phyloP scores from a whole-genome alignment of 1,139 yeast species.

The Blastobotrys aristatus region DNA sequence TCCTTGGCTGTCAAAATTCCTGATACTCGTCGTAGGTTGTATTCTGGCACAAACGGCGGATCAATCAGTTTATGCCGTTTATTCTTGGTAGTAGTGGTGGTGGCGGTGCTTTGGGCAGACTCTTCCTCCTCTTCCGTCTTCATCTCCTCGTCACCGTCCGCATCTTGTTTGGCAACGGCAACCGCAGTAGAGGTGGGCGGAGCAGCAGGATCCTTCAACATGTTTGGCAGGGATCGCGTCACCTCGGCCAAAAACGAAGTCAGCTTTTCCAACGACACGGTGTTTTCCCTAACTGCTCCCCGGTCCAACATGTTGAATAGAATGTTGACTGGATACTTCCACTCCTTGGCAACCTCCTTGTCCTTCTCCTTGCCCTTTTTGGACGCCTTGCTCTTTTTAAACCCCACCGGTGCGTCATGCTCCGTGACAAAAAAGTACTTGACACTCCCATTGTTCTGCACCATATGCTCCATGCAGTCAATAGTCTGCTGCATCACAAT shows the following conservation, averaged over 20 bases:
- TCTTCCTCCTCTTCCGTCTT: conserved; percentile 16
- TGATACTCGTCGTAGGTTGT: conserved; percentile 58
- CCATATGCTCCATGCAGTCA: conserved; percentile 66
- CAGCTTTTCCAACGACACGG: conserved; percentile 67
- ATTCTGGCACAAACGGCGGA: conserved; percentile 62
- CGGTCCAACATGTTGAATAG: conserved; percentile 61
- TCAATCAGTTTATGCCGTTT: conserved; percentile 34
- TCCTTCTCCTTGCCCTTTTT: conserved; percentile 37
- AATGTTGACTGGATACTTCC: conserved; percentile 66
- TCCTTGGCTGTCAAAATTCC: conserved; percentile 76
- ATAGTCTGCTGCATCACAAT: conserved; percentile 72
- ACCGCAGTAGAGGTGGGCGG: no score
- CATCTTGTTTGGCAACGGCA: conserved; percentile 19
- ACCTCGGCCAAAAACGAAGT: conserved; percentile 73
- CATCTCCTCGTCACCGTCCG: conserved; percentile 19
- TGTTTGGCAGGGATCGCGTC: conserved; percentile 58
- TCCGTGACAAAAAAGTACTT: conserved; percentile 76
- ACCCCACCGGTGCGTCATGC: conserved; percentile 59
- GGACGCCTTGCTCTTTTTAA: conserved; percentile 41
- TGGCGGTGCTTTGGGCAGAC: conserved; percentile 9
- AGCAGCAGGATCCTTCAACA: conserved; percentile 23
- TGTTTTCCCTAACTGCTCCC: conserved; percentile 61
- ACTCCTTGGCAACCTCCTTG: conserved; percentile 37
- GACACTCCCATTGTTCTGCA: conserved; percentile 64
- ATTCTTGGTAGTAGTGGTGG: conserved; percentile 15